Percentiles rank a stretch among this genome's conserved stretches.
Conservation (phyloP, 2,329 filamentous ascomycete species). For the Aspergillus sclerotialis region DNA sequence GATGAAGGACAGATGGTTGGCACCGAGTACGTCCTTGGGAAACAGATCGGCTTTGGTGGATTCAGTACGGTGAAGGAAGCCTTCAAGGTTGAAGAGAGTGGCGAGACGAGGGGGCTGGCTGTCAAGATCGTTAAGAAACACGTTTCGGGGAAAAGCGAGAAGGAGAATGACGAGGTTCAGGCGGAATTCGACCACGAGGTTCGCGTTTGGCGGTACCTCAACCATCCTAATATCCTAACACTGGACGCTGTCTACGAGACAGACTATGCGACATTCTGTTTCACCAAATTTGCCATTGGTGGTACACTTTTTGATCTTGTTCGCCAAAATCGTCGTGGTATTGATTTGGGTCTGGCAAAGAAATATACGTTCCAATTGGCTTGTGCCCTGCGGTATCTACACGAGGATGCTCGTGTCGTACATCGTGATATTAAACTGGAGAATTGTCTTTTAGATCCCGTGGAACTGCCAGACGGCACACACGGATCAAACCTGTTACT, state of each 20-base stretch:
- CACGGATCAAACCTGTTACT: slow-evolving; percentile 53
- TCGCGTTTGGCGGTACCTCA: slow-evolving; percentile 59
- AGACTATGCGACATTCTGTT: slow-evolving; percentile 62
- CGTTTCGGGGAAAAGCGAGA: slow-evolving; percentile 48
- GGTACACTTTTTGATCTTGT: slow-evolving; percentile 60
- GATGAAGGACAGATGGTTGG: slow-evolving; percentile 63
- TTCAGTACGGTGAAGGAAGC: slow-evolving; percentile 63
- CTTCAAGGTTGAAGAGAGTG: slow-evolving; percentile 52
- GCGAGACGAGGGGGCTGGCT: slow-evolving; percentile 47
- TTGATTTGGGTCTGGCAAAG: slow-evolving; percentile 47
- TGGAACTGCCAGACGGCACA: slow-evolving; percentile 38
- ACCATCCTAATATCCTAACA: slow-evolving; percentile 55
- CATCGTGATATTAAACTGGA: slow-evolving; percentile 65
- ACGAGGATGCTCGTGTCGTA: slow-evolving; percentile 60
- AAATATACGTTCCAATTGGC: slow-evolving; percentile 59
- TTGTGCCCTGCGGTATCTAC: slow-evolving; percentile 58
- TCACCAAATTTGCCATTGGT: slow-evolving; percentile 57
- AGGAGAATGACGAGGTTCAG: slow-evolving; percentile 59
- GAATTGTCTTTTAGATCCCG: slow-evolving; percentile 58
- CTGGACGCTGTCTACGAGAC: slow-evolving; percentile 60
- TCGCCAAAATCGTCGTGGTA: slow-evolving; percentile 47
- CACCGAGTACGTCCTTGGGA: slow-evolving; percentile 60
- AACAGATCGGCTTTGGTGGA: slow-evolving; percentile 58
- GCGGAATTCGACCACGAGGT: slow-evolving; percentile 64
- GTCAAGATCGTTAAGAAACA: slow-evolving; percentile 63